Conservation (phyloP, 2,329 filamentous ascomycete genomes). For the Cylindrodendrum hubeiense region DNA sequence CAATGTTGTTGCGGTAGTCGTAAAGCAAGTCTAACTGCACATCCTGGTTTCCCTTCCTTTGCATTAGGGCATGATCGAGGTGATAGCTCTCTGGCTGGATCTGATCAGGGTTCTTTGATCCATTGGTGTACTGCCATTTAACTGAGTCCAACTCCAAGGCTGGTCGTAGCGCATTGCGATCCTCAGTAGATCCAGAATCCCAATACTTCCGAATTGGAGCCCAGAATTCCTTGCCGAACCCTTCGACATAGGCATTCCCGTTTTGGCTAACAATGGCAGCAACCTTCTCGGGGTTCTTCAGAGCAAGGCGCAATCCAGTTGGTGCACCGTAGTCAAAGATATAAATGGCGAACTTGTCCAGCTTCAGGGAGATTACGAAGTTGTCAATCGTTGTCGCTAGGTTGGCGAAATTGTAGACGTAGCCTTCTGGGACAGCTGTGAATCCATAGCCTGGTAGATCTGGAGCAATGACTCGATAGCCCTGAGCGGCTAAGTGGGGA, state of each 20-base stretch:
- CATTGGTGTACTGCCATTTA: constrained; percentile 59
- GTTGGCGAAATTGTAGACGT: constrained; percentile 66
- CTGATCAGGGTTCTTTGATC: constrained; percentile 47
- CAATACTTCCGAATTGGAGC: constrained; percentile 60
- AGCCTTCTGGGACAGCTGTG: constrained; percentile 61
- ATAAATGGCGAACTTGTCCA: constrained; percentile 66
- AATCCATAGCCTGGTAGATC: constrained; percentile 73
- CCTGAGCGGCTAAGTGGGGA: constrained; percentile 51
- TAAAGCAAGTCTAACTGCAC: constrained; percentile 69
- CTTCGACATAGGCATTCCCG: constrained; percentile 71
- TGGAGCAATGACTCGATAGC: constrained; percentile 63
- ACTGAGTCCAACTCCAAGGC: constrained; percentile 54
- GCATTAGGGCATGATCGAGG: constrained; percentile 65
- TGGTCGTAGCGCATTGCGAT: constrained; percentile 52
- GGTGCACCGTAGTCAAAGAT: constrained; percentile 75
- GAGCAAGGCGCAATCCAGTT: constrained; percentile 64
- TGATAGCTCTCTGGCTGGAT: constrained; percentile 60
- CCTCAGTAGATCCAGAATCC: constrained; percentile 49
- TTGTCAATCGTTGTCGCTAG: constrained; percentile 60
- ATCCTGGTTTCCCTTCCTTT: constrained; percentile 62
- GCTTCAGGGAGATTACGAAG: constrained; percentile 61
- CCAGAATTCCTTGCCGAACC: constrained; percentile 64
- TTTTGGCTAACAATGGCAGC: constrained; percentile 69
- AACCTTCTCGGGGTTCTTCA: constrained; percentile 60
- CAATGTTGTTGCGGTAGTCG: constrained; percentile 68